Evolutionary conservation across 805 yeast genomes (phyloP).

Genomic region (Kluyveromyces dobzhanskii): DNA sequence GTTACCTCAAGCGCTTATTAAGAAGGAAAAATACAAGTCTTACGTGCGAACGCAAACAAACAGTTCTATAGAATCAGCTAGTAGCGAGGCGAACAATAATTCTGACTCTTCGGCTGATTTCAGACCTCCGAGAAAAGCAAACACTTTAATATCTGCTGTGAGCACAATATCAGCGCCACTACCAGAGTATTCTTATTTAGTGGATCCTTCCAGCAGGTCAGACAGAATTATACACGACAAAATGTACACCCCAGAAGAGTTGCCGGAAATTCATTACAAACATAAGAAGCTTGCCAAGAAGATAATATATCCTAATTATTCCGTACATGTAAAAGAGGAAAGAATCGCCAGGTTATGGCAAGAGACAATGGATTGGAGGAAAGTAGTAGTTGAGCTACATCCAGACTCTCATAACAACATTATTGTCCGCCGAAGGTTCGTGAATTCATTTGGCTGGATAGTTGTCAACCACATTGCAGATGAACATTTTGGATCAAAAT

Average conservation of each 20-base stretch:
- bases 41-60: slow-evolving; percentile 22
- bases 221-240: slow-evolving; percentile 76
- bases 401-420: slow-evolving; percentile 97
- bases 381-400: slow-evolving; percentile 72
- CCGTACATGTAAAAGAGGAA: slow-evolving; percentile 39
- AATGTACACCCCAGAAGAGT: slow-evolving; percentile 53
- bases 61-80: slow-evolving; percentile 3
- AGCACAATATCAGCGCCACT: slow-evolving; percentile 71
- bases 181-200: slow-evolving; percentile 60
- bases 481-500: slow-evolving; percentile 32
- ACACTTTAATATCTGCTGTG: slow-evolving; percentile 71
- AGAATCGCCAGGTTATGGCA: slow-evolving; percentile 87
- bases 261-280: slow-evolving; percentile 47
- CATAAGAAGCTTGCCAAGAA: slow-evolving; percentile 21
- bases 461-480: slow-evolving; percentile 75
- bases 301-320: slow-evolving; percentile 26
- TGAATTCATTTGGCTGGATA: slow-evolving; percentile 94
- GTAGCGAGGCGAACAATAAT: slow-evolving; percentile 5
- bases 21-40: slow-evolving; percentile 13
- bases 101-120: slow-evolving; percentile 12
- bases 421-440: slow-evolving; percentile 76
- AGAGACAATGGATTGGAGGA: slow-evolving; percentile 76
- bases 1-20: slow-evolving; percentile 19
- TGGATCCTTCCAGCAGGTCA: slow-evolving; percentile 57
- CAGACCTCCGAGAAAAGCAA: slow-evolving; percentile 58